phyloP scores from a whole-genome alignment of 2,329 filamentous ascomycete species.

The Scytalidium sp. region DNA sequence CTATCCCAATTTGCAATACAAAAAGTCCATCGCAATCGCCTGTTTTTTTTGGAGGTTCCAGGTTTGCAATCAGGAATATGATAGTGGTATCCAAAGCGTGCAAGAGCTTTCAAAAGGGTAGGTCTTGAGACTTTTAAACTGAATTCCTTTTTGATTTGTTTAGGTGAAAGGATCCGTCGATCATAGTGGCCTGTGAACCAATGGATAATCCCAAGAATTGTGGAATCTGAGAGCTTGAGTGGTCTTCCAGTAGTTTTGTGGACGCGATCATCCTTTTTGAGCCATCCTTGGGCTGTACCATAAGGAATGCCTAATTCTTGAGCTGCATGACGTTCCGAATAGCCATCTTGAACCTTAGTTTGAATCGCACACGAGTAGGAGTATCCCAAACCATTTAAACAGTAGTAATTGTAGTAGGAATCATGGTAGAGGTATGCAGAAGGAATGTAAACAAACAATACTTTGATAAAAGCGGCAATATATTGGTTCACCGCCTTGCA shows the following conservation, averaged over 20 bases:
- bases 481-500: too few relatives aligned
- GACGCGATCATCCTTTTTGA: background rate
- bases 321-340: background rate
- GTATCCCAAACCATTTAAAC: too few relatives aligned
- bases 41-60: slow-evolving; percentile 3
- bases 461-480: too few relatives aligned
- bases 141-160: slow-evolving; percentile 7
- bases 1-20: too few relatives aligned
- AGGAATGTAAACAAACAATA: too few relatives aligned
- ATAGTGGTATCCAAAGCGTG: slow-evolving; percentile 9
- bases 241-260: too few relatives aligned
- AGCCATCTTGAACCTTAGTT: slow-evolving; percentile 1
- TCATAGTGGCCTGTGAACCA: slow-evolving; percentile 9
- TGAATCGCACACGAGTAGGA: slow-evolving; percentile 6
- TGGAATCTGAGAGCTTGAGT: slow-evolving; percentile 1
- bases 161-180: background rate
- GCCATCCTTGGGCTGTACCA: background rate
- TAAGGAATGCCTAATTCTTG: background rate
- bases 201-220: slow-evolving; percentile 5
- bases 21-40: slow-evolving; percentile 9
- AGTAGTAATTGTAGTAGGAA: too few relatives aligned
- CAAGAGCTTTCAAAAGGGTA: slow-evolving; percentile 7
- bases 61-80: slow-evolving; percentile 9
- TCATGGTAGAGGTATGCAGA: too few relatives aligned
- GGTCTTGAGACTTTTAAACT: too few relatives aligned